Evolutionary conservation across 345 rosid species (phyloP), one percentile per base, ranked within the genome.

Genomic region (Stellera chamaejasme): DNA sequence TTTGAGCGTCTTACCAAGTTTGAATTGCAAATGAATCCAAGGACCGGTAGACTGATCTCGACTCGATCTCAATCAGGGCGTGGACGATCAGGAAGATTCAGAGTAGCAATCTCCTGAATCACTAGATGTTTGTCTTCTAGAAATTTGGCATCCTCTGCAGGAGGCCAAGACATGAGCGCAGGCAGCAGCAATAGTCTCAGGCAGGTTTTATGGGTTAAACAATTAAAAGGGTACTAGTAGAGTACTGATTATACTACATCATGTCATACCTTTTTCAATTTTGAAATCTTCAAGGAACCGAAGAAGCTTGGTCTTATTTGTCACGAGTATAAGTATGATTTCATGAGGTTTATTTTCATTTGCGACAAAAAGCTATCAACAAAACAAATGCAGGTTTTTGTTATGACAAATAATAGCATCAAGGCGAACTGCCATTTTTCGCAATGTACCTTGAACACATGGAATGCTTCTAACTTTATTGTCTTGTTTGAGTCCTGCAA

Each of bases 401-500:
- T 8, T 49, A 3, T 28, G 16, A 28, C 11, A 11, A 19, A 27
- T 46, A 46, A 15, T 11, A 60, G 16, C 14, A 8, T 2, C 1
- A 41, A 41, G 6, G 10, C 49, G 48, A 46, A 5, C 27, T 13
- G 26, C 0, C 1, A 15, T 55, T 39, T 5, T 10, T 28, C 14
- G 19, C 6, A 10, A 13, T 61, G 48, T 27, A 75, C 85, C 82
- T 80, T 80, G 73, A 77, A 80, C 50, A 80, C 82, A 72, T 77
- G 85, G 61, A 80, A 80, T 14, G 82, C 71, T 67, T 80, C 85
- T 27, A 60, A 54, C 61, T 80, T 74, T 62, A 77, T 80, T 52
- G 68, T 69, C 66, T 75, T 80, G 46, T 77, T 77, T 46, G 85
- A 65, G 39, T 80, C 82, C 85, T 80, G 75, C 50, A 51, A 44